phyloP scores from a whole-genome alignment of 257 asterid species.

The Fraxinus pennsylvanica region DNA sequence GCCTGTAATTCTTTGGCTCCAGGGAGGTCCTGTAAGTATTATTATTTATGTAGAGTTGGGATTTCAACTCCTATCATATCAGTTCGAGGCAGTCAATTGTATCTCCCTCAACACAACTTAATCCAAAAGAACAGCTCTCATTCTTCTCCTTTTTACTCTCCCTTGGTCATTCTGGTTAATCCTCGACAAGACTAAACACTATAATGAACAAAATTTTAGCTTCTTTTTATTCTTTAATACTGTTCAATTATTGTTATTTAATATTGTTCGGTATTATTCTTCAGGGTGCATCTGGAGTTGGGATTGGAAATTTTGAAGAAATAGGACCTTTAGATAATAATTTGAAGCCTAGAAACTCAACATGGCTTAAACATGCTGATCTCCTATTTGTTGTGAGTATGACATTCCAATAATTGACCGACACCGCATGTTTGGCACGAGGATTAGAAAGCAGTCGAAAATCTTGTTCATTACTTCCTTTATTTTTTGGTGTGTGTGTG shows the following conservation, averaged over 20 bases:
- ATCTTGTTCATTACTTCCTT: background rate
- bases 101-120: background rate
- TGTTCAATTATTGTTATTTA: too few relatives aligned
- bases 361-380: constrained; percentile 88
- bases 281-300: constrained; percentile 96
- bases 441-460: background rate
- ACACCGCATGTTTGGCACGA: background rate
- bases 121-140: background rate
- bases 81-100: background rate
- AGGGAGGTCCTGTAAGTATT: constrained; percentile 92
- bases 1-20: constrained; percentile 95
- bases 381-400: constrained; percentile 81
- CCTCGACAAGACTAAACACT: too few relatives aligned
- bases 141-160: background rate
- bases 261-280: background rate
- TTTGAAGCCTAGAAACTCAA: constrained; percentile 84
- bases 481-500: background rate
- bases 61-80: background rate
- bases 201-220: too few relatives aligned
- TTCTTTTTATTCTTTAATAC: too few relatives aligned
- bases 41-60: background rate
- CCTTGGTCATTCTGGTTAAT: too few relatives aligned
- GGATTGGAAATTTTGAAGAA: constrained; percentile 87
- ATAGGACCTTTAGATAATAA: constrained; percentile 74
- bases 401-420: background rate